phyloP scores from a whole-genome alignment of 306 rosid species.

The Argentina anserina region DNA sequence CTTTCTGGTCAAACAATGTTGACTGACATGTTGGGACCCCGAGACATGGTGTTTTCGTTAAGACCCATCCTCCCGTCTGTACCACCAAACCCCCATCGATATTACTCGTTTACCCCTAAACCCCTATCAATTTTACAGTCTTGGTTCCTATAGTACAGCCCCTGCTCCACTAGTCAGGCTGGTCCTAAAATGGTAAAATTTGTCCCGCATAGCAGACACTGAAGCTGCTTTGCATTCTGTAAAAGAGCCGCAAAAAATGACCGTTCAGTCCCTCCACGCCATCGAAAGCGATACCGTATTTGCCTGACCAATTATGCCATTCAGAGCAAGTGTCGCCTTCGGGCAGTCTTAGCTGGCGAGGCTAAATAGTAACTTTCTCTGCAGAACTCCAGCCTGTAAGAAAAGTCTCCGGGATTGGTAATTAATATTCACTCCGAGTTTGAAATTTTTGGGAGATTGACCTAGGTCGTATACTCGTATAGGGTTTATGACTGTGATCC shows the following conservation, averaged over 20 bases:
- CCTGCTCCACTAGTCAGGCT: not conserved
- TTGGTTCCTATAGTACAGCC: not conserved
- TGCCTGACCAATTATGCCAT: not conserved
- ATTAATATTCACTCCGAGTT: not conserved
- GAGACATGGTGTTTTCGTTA: slow-evolving; percentile 22
- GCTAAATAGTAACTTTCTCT: slow-evolving; percentile 9
- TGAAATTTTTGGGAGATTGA: not conserved
- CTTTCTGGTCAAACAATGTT: slow-evolving; percentile 40
- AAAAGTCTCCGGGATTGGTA: not conserved
- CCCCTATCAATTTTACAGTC: not conserved
- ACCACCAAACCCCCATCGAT: not conserved
- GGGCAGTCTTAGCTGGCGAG: not conserved
- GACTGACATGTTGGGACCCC: slow-evolving; percentile 47
- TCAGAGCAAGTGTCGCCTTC: slow-evolving; percentile 21
- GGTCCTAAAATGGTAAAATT: slow-evolving; percentile 30
- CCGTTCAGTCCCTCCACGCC: slow-evolving; percentile 22
- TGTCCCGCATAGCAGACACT: slow-evolving; percentile 8
- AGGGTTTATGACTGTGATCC: not conserved
- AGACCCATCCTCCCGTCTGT: not conserved
- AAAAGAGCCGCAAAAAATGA: slow-evolving; percentile 5
- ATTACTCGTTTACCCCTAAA: not conserved
- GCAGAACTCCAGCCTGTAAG: slow-evolving; percentile 14
- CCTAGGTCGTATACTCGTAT: not conserved
- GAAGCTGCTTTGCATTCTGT: not conserved
- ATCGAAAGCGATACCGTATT: slow-evolving; percentile 11